A percentile compares a stretch with the other conserved stretches of the same genome.
These are phyloP conservation scores for Glomus cerebriforme DNA, from an alignment of 192 early-diverging fungal genomes.

Conservation along the genomic window DNA sequence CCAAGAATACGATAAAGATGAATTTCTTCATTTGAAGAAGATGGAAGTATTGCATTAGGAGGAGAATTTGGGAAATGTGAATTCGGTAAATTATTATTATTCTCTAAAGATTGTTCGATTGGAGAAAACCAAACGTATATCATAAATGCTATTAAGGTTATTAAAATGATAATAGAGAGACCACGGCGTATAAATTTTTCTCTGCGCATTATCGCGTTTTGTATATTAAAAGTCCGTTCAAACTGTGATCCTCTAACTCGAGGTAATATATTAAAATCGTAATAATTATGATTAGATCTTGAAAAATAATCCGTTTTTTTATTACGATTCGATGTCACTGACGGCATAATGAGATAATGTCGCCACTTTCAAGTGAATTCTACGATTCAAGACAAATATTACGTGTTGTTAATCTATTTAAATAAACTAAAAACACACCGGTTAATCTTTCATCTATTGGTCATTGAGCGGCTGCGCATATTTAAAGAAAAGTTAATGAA, in stretches of 20 bases:
- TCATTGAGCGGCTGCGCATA: not conserved
- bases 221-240: not conserved
- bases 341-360: not conserved
- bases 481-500: not conserved
- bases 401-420: not conserved
- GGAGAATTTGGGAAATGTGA: not conserved
- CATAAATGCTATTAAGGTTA: not conserved
- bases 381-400: not conserved
- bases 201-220: not conserved
- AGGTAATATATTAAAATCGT: not conserved
- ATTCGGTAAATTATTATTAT: not conserved
- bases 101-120: not conserved
- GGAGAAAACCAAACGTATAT: not conserved
- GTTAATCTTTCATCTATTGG: too few relatives aligned
- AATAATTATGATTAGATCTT: not conserved
- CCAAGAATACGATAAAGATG: slow-evolving; percentile 59
- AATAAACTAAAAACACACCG: not conserved
- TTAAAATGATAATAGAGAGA: not conserved
- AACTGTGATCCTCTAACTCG: not conserved
- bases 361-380: too few relatives aligned
- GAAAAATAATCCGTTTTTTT: not conserved
- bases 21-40: slow-evolving; percentile 46
- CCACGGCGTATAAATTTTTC: not conserved
- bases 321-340: not conserved
- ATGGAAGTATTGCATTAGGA: not conserved